phyloP scores from a whole-genome alignment of 1,284 basidiomycete species.

The Chiua sp. region DNA sequence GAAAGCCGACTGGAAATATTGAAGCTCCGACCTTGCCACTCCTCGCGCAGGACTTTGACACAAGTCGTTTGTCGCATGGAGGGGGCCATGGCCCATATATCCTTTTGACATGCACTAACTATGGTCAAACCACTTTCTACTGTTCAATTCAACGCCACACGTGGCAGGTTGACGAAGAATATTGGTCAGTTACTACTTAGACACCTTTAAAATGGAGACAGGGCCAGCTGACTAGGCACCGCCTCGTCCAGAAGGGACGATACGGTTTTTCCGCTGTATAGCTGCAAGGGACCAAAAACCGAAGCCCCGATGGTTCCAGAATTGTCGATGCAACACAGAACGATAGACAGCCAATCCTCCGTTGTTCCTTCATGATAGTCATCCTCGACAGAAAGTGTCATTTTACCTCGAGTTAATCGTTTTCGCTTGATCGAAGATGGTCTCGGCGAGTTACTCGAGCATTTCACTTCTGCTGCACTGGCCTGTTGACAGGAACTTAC shows the following conservation, averaged over 20 bases:
- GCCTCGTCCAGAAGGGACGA: too few species aligned
- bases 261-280: background rate
- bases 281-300: background rate
- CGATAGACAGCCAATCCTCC: too few species aligned
- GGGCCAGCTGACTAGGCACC: background rate
- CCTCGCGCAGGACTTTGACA: too few species aligned
- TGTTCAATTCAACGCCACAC: too few species aligned
- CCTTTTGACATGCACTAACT: too few species aligned
- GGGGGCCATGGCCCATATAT: too few species aligned
- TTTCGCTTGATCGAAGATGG: background rate
- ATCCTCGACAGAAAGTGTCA: conserved; percentile 5
- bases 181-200: background rate
- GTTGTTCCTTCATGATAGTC: background rate
- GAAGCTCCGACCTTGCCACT: background rate
- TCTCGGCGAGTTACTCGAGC: background rate
- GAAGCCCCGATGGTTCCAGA: background rate
- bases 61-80: too few species aligned
- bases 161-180: background rate
- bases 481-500: background rate
- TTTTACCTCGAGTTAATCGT: background rate
- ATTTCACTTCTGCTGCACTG: background rate
- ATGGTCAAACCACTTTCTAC: too few species aligned
- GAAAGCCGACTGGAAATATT: background rate
- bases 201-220: background rate
- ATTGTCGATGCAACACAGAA: background rate